Conservation (phyloP, 371 early-diverging fungal species). For the Enterocytospora artemiae region DNA sequence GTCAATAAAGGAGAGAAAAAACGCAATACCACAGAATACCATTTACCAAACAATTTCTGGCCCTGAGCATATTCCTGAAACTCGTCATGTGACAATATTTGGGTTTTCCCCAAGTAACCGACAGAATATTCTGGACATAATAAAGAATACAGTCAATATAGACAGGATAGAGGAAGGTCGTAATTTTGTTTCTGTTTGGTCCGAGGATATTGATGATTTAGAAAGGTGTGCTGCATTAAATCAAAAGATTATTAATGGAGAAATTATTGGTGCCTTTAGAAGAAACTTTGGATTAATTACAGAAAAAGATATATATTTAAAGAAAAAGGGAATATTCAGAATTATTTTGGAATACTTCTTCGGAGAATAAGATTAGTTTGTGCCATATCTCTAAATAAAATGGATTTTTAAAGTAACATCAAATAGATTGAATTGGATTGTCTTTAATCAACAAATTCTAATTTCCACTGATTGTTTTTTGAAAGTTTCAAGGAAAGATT, state of each 20-base stretch:
- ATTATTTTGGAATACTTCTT: slow-evolving; percentile 52
- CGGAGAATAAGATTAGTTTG: slow-evolving; percentile 52
- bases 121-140: slow-evolving; percentile 37
- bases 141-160: slow-evolving; percentile 36
- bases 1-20: background rate
- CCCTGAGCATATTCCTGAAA: slow-evolving; percentile 8
- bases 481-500: no score
- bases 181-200: slow-evolving; percentile 54
- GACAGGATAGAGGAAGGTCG: slow-evolving; percentile 52
- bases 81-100: slow-evolving; percentile 38
- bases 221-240: slow-evolving; percentile 32
- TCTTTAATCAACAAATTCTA: no score
- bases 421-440: no score
- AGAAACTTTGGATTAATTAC: slow-evolving; percentile 28
- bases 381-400: no score
- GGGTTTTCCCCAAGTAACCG: slow-evolving; percentile 51
- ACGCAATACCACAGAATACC: slow-evolving; percentile 38
- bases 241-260: slow-evolving; percentile 44
- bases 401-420: no score
- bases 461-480: no score
- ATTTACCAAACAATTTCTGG: slow-evolving; percentile 21
- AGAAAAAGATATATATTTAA: slow-evolving; percentile 37
- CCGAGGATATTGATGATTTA: slow-evolving; percentile 31
- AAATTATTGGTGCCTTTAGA: slow-evolving; percentile 54
- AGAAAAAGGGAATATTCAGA: slow-evolving; percentile 47